phyloP scores from a whole-genome alignment of 1,284 basidiomycete species.

The Austroboletus niveus region DNA sequence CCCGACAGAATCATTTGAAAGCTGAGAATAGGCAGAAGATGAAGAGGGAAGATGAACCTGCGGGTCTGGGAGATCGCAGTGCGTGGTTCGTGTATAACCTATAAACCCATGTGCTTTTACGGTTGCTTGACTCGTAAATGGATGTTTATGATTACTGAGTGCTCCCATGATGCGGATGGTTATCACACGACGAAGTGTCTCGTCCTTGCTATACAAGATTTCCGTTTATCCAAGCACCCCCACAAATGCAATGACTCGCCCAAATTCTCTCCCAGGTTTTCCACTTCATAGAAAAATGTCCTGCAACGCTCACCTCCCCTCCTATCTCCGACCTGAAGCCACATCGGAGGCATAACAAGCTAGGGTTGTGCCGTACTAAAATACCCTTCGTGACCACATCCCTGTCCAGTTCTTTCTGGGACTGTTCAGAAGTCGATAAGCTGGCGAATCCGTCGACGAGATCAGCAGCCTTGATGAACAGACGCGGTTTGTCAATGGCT shows the following conservation, averaged over 20 bases:
- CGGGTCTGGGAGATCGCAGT: constrained; percentile 27
- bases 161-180: too few species aligned
- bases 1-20: constrained; percentile 23
- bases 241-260: constrained; percentile 62
- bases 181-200: too few species aligned
- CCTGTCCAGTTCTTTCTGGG: constrained; percentile 41
- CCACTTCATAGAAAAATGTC: constrained; percentile 48
- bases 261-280: constrained; percentile 61
- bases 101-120: constrained; percentile 10
- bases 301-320: constrained; percentile 29
- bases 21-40: constrained; percentile 14
- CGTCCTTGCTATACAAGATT: background rate
- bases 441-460: constrained; percentile 57
- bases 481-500: constrained; percentile 55
- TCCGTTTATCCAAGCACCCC: constrained; percentile 55
- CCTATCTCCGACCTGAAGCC: constrained; percentile 52
- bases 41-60: constrained; percentile 17
- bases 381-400: constrained; percentile 64
- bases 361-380: constrained; percentile 38
- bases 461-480: constrained; percentile 70
- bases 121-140: background rate
- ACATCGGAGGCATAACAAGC: constrained; percentile 57
- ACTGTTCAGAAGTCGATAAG: constrained; percentile 29
- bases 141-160: background rate
- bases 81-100: constrained; percentile 32